These are phyloP conservation scores for Dryadomyces quercus-mongolicae DNA, from an alignment of 2,329 filamentous ascomycete species.

Conservation along the genomic window DNA sequence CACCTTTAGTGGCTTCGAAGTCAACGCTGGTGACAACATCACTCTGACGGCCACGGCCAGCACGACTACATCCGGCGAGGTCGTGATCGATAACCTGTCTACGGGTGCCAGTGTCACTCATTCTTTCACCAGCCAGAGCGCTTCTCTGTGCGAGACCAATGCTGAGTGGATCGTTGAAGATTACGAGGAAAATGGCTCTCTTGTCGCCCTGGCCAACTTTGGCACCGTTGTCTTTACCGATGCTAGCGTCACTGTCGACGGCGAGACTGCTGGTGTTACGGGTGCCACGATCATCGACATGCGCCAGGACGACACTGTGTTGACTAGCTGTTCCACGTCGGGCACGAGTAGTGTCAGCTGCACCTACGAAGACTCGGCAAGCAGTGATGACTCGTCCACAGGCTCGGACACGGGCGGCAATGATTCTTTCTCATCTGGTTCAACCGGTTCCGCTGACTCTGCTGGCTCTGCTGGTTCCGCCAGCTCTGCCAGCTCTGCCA, in stretches of 20 bases:
- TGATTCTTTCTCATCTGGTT: too few relatives aligned
- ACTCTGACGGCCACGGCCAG: constrained; percentile 21
- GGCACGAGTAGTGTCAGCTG: constrained; percentile 13
- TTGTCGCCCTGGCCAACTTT: constrained; percentile 16
- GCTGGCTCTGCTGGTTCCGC: too few relatives aligned
- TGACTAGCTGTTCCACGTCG: constrained; percentile 13
- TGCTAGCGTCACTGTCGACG: constrained; percentile 20
- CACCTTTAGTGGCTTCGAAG: constrained; percentile 14
- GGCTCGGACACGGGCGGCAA: too few relatives aligned
- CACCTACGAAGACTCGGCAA: constrained; percentile 30
- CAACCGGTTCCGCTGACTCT: too few relatives aligned
- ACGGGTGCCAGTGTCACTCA: constrained; percentile 39
- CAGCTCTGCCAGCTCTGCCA: too few relatives aligned
- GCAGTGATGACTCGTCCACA: too few relatives aligned
- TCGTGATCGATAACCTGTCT: constrained; percentile 10
- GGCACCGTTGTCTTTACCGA: constrained; percentile 14
- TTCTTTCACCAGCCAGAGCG: constrained; percentile 24
- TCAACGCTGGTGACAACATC: constrained; percentile 16
- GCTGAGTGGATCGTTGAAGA: constrained; percentile 19
- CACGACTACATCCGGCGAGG: constrained; percentile 21
- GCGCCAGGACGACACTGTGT: constrained; percentile 9
- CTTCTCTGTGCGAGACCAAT: constrained; percentile 14
- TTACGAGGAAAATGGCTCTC: constrained; percentile 13
- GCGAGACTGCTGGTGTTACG: constrained; percentile 19
- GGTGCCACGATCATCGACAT: constrained; percentile 29